Percentiles rank a stretch among this genome's conserved stretches.
Conservation (phyloP, 2,329 filamentous ascomycete species). For the Ceratocystis lukuohia region DNA sequence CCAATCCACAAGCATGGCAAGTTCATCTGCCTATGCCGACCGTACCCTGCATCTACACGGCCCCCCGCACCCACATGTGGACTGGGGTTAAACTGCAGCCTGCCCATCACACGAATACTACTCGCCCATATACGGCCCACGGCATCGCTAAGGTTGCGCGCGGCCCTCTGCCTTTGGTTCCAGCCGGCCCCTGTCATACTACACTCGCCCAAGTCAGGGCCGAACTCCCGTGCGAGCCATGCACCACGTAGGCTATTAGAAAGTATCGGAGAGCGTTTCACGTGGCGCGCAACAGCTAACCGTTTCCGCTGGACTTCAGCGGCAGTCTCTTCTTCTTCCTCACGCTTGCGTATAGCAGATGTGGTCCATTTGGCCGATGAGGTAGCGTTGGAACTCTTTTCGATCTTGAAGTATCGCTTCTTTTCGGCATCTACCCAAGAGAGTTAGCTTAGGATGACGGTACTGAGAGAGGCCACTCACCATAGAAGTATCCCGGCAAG, state of each 20-base stretch:
- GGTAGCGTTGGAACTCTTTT: constrained; percentile 42
- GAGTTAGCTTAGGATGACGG: neutral
- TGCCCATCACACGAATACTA: constrained; percentile 10
- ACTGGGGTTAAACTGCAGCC: constrained; percentile 5
- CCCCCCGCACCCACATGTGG: neutral
- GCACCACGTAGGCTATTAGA: neutral
- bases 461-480: neutral
- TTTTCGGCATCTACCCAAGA: constrained; percentile 37
- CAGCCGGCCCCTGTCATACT: neutral
- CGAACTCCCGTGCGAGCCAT: constrained; percentile 15
- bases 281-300: constrained; percentile 4
- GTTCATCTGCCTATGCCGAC: constrained; percentile 10
- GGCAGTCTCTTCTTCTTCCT: constrained; percentile 30
- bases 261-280: constrained; percentile 4
- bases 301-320: constrained; percentile 2
- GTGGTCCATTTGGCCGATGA: constrained; percentile 40
- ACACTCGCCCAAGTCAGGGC: neutral
- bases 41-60: constrained; percentile 11
- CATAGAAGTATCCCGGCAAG: constrained; percentile 12
- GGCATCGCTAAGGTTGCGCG: constrained; percentile 4
- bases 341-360: constrained; percentile 45
- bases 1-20: constrained; percentile 14
- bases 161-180: neutral
- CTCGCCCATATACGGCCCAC: constrained; percentile 3
- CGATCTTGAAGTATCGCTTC: constrained; percentile 55